phyloP scores from a whole-genome alignment of 345 rosid genomes.

The Euphorbia lathyris region DNA sequence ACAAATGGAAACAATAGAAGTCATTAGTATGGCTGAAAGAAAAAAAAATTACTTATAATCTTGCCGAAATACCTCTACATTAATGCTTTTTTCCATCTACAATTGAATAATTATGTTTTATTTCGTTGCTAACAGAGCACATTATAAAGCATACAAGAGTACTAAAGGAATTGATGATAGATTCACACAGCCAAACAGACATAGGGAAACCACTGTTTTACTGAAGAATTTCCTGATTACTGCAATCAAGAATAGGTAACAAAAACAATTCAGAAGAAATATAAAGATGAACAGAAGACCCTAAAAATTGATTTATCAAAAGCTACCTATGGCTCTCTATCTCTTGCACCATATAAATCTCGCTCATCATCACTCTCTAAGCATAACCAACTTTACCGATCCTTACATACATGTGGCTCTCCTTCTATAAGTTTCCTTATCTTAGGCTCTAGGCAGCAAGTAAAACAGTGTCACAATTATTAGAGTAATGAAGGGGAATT shows the following conservation, averaged over 20 bases:
- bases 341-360: neutral
- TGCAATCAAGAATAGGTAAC: neutral
- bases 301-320: neutral
- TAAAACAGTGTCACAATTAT: too few species aligned
- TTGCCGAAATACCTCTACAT: too few species aligned
- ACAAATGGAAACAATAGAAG: too few species aligned
- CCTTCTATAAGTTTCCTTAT: too few species aligned
- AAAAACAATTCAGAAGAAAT: neutral
- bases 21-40: too few species aligned
- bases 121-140: too few species aligned
- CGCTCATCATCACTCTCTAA: neutral
- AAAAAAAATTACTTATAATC: too few species aligned
- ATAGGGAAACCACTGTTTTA: neutral
- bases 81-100: too few species aligned
- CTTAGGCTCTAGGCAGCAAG: too few species aligned
- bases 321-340: neutral
- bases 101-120: too few species aligned
- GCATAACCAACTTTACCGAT: neutral
- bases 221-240: neutral
- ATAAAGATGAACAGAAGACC: neutral
- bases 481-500: too few species aligned
- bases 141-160: neutral
- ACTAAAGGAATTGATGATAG: neutral
- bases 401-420: too few species aligned
- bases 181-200: neutral